phyloP scores from a whole-genome alignment of 2,329 filamentous ascomycete species.

The Nakataea oryzae region DNA sequence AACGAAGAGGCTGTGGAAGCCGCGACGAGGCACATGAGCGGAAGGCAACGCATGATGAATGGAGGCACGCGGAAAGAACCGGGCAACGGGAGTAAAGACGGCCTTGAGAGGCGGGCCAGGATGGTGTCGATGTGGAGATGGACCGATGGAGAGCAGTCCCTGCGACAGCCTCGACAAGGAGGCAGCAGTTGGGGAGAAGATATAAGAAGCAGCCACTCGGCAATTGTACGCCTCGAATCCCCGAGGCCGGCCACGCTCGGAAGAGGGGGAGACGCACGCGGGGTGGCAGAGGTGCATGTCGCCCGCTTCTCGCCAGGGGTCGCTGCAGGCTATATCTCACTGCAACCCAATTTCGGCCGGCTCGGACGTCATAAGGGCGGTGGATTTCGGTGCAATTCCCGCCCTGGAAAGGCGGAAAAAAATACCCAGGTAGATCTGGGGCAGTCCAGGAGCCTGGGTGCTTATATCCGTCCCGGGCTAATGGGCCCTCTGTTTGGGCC shows the following conservation, averaged over 20 bases:
- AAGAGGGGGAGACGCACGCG: too few relatives aligned
- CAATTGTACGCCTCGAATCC: background rate
- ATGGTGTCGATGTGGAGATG: background rate
- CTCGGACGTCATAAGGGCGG: background rate
- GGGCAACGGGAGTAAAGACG: background rate
- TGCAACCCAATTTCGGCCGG: background rate
- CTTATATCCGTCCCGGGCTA: too few relatives aligned
- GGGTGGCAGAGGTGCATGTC: background rate
- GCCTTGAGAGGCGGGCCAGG: background rate
- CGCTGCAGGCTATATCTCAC: conserved; percentile 1
- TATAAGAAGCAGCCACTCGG: background rate
- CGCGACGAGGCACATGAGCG: conserved; percentile 1
- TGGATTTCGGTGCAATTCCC: background rate
- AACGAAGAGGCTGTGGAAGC: conserved; percentile 3
- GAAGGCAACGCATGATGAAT: background rate
- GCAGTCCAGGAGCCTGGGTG: too few relatives aligned
- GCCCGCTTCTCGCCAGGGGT: background rate
- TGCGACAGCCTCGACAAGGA: background rate
- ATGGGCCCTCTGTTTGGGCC: too few relatives aligned
- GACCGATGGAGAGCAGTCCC: too few relatives aligned
- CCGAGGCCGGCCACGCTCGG: background rate
- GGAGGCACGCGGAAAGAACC: background rate
- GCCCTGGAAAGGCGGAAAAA: background rate
- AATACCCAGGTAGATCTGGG: background rate
- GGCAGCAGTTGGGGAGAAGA: background rate